Percentiles rank a stretch among this genome's conserved stretches.
These are phyloP conservation scores for Cinnamomum chago DNA, from an alignment of 164 flowering plant genomes.

Conservation along the genomic window DNA sequence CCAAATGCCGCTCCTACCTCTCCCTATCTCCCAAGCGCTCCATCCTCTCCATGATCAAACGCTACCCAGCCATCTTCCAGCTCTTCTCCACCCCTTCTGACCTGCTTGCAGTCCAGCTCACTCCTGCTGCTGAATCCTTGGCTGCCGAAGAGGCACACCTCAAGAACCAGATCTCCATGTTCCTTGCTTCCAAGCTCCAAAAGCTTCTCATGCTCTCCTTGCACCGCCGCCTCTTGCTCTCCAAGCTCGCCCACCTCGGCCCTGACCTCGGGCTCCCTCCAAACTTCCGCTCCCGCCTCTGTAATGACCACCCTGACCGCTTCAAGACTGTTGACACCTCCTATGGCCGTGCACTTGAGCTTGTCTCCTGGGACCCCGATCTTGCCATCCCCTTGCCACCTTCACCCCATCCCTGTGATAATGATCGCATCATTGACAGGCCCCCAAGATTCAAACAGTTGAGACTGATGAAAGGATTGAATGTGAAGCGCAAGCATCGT, in stretches of 20 bases:
- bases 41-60: constrained; percentile 60
- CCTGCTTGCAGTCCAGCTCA: constrained; percentile 74
- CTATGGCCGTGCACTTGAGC: constrained; percentile 91
- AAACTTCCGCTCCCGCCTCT: constrained; percentile 79
- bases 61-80: constrained; percentile 83
- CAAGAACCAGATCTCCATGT: constrained; percentile 29
- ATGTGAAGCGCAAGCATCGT: constrained; percentile 63
- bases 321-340: constrained; percentile 79
- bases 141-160: constrained; percentile 45
- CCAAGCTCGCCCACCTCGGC: constrained; percentile 81
- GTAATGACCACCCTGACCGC: constrained; percentile 65
- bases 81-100: constrained; percentile 54
- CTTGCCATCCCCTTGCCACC: constrained; percentile 51
- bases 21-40: constrained; percentile 50
- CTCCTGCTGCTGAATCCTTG: constrained; percentile 58
- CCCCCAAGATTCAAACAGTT: constrained; percentile 79
- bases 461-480: constrained; percentile 68
- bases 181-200: constrained; percentile 67
- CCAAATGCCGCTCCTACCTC: constrained; percentile 79
- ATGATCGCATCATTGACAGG: constrained; percentile 64
- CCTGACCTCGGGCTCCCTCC: constrained; percentile 92
- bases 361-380: constrained; percentile 63
- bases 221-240: constrained; percentile 68
- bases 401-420: constrained; percentile 13
- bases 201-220: constrained; percentile 87